Evolutionary conservation across 1,139 yeast species (phyloP).

Genomic region (Saccharomycopsis hybrid): DNA sequence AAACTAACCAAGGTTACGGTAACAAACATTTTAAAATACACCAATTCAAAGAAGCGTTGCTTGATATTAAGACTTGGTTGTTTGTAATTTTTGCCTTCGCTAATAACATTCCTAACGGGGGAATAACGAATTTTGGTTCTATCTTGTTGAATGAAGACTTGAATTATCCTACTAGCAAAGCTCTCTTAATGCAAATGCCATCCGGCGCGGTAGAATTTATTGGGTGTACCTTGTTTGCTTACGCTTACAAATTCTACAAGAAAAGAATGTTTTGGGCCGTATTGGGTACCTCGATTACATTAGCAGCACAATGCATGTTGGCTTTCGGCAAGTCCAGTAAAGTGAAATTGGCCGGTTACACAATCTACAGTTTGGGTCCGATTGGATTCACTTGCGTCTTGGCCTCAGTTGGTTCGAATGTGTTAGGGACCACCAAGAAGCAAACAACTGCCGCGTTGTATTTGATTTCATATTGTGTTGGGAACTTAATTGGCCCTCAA

Average conservation of each 20-base stretch:
- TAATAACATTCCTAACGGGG: slow-evolving; percentile 43
- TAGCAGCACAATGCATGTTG: slow-evolving; percentile 29
- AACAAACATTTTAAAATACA: slow-evolving; percentile 43
- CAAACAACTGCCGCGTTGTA: slow-evolving; percentile 37
- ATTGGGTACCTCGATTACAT: slow-evolving; percentile 31
- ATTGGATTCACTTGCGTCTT: slow-evolving; percentile 29
- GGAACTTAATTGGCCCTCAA: slow-evolving; percentile 54
- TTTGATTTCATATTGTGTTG: slow-evolving; percentile 51
- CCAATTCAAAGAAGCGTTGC: slow-evolving; percentile 43
- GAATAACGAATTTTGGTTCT: slow-evolving; percentile 35
- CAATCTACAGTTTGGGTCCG: slow-evolving; percentile 30
- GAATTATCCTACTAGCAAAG: slow-evolving; percentile 34
- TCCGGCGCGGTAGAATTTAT: slow-evolving; percentile 30
- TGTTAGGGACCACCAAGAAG: slow-evolving; percentile 58
- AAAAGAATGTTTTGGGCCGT: too few relatives aligned
- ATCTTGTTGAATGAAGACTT: slow-evolving; percentile 33
- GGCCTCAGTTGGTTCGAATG: slow-evolving; percentile 46
- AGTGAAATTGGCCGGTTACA: slow-evolving; percentile 35
- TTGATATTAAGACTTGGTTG: slow-evolving; percentile 45
- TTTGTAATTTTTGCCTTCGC: slow-evolving; percentile 36
- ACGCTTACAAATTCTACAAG: slow-evolving; percentile 11
- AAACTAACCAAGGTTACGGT: slow-evolving; percentile 48
- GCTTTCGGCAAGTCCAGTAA: slow-evolving; percentile 24
- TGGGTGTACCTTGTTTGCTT: slow-evolving; percentile 2
- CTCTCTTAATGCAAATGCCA: slow-evolving; percentile 37